A percentile compares a stretch with the other conserved stretches of the same genome.
Evolutionary conservation across 2,329 filamentous ascomycete genomes (phyloP).

Genomic region (Cercospora berteroae): DNA sequence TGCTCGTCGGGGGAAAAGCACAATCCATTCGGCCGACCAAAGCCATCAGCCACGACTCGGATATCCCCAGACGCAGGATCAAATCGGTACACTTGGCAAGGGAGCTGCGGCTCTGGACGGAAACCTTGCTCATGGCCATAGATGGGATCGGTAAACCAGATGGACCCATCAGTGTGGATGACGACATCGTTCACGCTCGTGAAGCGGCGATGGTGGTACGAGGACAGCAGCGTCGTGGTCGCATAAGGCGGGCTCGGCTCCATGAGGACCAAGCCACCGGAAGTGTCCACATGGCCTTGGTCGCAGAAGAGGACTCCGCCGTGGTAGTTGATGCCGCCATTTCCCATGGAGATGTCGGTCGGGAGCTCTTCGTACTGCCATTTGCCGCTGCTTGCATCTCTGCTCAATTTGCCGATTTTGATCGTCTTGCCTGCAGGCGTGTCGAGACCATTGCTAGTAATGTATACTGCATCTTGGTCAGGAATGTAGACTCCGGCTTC

Average conservation of each 20-base stretch:
- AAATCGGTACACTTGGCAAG: conserved; percentile 55
- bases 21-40: conserved; percentile 57
- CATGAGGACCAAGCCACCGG: conserved; percentile 31
- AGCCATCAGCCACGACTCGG: conserved; percentile 58
- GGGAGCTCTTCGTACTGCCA: conserved; percentile 44
- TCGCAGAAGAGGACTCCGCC: conserved; percentile 38
- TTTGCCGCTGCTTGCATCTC: conserved; percentile 32
- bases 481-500: conserved; percentile 41
- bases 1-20: conserved; percentile 56
- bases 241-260: conserved; percentile 26
- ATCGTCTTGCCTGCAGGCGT: conserved; percentile 23
- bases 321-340: conserved; percentile 51
- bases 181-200: conserved; percentile 60
- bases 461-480: conserved; percentile 41
- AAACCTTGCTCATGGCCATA: conserved; percentile 62
- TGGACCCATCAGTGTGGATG: conserved; percentile 52
- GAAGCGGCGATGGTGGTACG: conserved; percentile 60
- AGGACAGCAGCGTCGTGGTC: conserved; percentile 50
- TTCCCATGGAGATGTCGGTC: conserved; percentile 45
- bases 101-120: conserved; percentile 53
- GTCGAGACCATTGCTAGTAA: conserved; percentile 42
- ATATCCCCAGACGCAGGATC: conserved; percentile 53
- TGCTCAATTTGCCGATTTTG: conserved; percentile 30
- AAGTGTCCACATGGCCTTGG: conserved; percentile 30
- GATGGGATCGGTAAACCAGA: conserved; percentile 65